These are phyloP conservation scores for Infundibulicybe gibba DNA, from an alignment of 768 basidiomycete species.

Conservation along the genomic window DNA sequence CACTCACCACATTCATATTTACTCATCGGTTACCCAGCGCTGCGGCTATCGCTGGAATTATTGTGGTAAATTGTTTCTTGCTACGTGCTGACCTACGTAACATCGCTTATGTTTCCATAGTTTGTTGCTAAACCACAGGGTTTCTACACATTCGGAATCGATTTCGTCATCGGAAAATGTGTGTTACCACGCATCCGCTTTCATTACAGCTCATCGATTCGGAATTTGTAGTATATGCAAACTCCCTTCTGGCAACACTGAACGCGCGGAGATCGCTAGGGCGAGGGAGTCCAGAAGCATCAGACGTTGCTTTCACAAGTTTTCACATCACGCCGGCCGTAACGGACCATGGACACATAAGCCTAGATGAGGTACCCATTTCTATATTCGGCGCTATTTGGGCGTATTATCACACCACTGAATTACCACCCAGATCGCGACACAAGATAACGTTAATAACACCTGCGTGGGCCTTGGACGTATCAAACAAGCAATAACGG, in stretches of 20 bases:
- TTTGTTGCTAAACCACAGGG: constrained; percentile 38
- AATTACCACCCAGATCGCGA: too few species aligned
- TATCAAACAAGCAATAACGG: too few species aligned
- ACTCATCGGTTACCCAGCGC: constrained; percentile 18
- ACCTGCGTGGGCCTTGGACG: too few species aligned
- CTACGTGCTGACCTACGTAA: not conserved
- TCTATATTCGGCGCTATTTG: too few species aligned
- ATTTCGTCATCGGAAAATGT: constrained; percentile 52
- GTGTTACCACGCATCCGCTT: constrained; percentile 8
- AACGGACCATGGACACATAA: constrained; percentile 13
- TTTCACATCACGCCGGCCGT: constrained; percentile 25
- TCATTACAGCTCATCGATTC: not conserved
- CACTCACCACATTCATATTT: not conserved
- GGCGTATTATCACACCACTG: too few species aligned
- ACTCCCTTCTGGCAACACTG: constrained; percentile 40
- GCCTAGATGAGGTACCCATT: too few species aligned
- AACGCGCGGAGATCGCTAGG: constrained; percentile 37
- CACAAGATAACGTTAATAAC: too few species aligned
- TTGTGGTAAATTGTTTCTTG: constrained; percentile 20
- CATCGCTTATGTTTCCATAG: constrained; percentile 9
- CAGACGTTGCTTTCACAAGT: constrained; percentile 28
- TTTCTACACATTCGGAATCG: constrained; percentile 44
- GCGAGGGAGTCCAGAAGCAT: constrained; percentile 12
- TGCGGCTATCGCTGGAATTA: constrained; percentile 33
- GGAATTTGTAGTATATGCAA: constrained; percentile 40